Base-by-base conservation (phyloP, 768 basidiomycete genomes). In the Tricholoma bakamatsutake region DNA sequence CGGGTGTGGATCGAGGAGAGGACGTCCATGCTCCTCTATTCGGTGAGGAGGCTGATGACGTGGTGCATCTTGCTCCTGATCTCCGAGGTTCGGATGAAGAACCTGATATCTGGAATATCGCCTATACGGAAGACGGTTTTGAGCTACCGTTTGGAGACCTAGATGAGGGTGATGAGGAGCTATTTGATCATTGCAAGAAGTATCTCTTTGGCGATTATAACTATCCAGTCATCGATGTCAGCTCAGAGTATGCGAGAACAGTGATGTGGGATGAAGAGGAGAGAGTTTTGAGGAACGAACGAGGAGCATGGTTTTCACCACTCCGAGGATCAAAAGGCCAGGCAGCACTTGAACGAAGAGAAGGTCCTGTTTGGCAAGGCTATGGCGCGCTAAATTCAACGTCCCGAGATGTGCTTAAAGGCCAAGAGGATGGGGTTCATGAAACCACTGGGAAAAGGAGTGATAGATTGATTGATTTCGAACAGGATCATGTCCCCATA, bases 121-220 rank as follows among this genome's bases (percentile, higher is more conserved):
- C 52, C 34, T 57, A 65, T 17, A 56, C 50, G 4, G 69, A 70
- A 59, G 76, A 77, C 13, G 83, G 81, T 0, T 85, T 76, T 59
- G 81, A 77, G 6, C 65, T 91, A 24, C 82, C 82, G 21, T 93
- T 92, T 65, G 83, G 83, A 1, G 84, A 83, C 35, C 67, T 78
- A n/a, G 81, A 86, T 57, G 81, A 82, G 2, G 81, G 69, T 21
- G 88, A 91, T 63, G 95, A 97, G 62, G 75, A 76, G 59, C 69
- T 96, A 51, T 98, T 87, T 64, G 77, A 72, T 28, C 80, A 93
- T 37, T 87, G 90, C 67, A 81, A 82, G 67, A 77, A 81, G 60
- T 89, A 92, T 57, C 76, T 95, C 24, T 98, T 93, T 61, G 93
- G 93, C 4, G 90, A 95, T 71, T 93, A 93, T 66, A 82, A 90